A percentile compares a stretch with the other conserved stretches of the same genome.
phyloP scores from a whole-genome alignment of 2,329 filamentous ascomycete species.

The Ophiocordyceps robertsii region DNA sequence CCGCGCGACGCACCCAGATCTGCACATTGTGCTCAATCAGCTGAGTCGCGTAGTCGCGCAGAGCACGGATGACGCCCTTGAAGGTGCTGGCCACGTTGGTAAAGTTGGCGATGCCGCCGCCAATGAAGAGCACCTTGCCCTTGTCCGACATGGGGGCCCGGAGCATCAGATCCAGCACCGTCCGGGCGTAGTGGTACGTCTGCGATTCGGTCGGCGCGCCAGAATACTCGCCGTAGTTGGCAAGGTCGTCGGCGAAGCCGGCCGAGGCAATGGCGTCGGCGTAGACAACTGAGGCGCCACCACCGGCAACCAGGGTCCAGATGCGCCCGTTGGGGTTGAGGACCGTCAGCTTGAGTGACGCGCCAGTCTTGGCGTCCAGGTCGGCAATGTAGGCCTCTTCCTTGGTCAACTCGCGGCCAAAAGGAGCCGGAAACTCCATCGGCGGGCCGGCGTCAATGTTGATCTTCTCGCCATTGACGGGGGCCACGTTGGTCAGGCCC shows the following conservation, averaged over 20 bases:
- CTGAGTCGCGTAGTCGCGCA: slow-evolving; percentile 75
- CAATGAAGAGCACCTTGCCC: slow-evolving; percentile 98
- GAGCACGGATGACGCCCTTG: slow-evolving; percentile 97
- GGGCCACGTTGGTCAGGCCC: slow-evolving; percentile 57
- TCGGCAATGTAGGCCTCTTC: slow-evolving; percentile 99
- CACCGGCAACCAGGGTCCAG: slow-evolving; percentile 97
- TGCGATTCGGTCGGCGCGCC: slow-evolving; percentile 97
- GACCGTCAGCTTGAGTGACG: slow-evolving; percentile 94
- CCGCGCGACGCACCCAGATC: slow-evolving; percentile 81
- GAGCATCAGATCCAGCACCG: slow-evolving; percentile 94
- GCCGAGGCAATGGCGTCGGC: slow-evolving; percentile 95
- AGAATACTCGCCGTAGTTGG: slow-evolving; percentile 99
- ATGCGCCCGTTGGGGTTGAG: slow-evolving; percentile 84
- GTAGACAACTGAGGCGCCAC: slow-evolving; percentile 98
- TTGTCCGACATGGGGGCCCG: slow-evolving; percentile 72
- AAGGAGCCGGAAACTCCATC: slow-evolving; percentile 97
- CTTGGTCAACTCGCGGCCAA: slow-evolving; percentile 96
- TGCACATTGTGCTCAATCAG: slow-evolving; percentile 94
- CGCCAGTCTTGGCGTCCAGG: slow-evolving; percentile 98
- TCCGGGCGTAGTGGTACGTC: slow-evolving; percentile 97
- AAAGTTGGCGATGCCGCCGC: slow-evolving; percentile 99
- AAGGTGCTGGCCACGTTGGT: slow-evolving; percentile 99
- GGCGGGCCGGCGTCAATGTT: slow-evolving; percentile 93
- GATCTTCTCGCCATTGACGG: slow-evolving; percentile 58
- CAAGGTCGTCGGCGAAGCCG: slow-evolving; percentile 88